Conservation (phyloP, 768 basidiomycete species). For the Inosperma sp. region DNA sequence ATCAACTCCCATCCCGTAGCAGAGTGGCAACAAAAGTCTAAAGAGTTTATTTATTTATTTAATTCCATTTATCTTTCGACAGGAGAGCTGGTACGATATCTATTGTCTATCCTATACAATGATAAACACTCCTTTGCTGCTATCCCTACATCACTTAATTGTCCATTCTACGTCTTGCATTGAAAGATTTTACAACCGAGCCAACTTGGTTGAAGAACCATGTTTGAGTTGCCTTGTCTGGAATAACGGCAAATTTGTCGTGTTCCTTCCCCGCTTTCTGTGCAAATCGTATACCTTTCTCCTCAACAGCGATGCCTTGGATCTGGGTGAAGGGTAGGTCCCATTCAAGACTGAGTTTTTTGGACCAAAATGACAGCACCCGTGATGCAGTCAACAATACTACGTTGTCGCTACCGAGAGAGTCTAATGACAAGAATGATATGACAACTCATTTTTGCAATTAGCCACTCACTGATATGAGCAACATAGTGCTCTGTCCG, state of each 20-base stretch:
- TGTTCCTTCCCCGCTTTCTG: conserved; percentile 72
- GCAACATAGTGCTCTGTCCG: conserved; percentile 85
- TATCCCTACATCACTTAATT: conserved; percentile 12
- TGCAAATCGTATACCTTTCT: conserved; percentile 84
- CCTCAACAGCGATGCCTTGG: conserved; percentile 83
- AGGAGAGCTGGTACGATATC: too few relatives aligned
- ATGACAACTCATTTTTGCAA: neutral
- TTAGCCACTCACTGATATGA: conserved; percentile 70
- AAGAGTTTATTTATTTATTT: conserved; percentile 2
- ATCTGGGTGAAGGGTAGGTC: conserved; percentile 85
- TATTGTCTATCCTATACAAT: conserved; percentile 10
- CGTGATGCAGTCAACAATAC: conserved; percentile 74
- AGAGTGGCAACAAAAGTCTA: conserved; percentile 9
- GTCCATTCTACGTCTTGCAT: conserved; percentile 67
- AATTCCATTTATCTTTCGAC: neutral
- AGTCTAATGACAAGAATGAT: conserved; percentile 40
- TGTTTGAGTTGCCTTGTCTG: conserved; percentile 65
- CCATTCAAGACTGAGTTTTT: conserved; percentile 83
- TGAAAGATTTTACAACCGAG: conserved; percentile 71
- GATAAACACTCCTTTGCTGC: neutral
- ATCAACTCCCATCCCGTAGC: conserved; percentile 6
- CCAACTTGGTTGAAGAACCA: conserved; percentile 83
- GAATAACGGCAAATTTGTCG: conserved; percentile 73
- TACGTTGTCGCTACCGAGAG: conserved; percentile 75
- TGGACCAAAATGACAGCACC: conserved; percentile 81